Percentiles rank a stretch among this genome's conserved stretches.
Evolutionary conservation across 768 basidiomycete species (phyloP).

Genomic region (Termitomyces sp.): DNA sequence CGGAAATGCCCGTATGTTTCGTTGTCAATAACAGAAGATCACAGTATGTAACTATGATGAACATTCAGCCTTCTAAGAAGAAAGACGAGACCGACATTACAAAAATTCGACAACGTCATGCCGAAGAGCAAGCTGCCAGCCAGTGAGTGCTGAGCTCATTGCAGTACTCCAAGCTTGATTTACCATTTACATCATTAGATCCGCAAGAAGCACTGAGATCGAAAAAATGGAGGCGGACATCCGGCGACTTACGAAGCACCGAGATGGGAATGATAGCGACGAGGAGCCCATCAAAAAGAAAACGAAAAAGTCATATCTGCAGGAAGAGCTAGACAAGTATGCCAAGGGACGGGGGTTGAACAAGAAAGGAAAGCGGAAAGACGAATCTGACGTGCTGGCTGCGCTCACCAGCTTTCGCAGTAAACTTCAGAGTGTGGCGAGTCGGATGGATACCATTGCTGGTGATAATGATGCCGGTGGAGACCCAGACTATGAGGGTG

Average conservation of each 20-base stretch:
- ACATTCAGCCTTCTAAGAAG: conserved; percentile 23
- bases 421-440: conserved; percentile 46
- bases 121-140: conserved; percentile 57
- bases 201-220: conserved; percentile 68
- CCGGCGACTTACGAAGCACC: conserved; percentile 63
- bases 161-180: background rate
- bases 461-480: conserved; percentile 18
- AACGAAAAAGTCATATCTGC: conserved; percentile 63
- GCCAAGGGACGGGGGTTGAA: conserved; percentile 55
- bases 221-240: conserved; percentile 88
- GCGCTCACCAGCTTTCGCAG: conserved; percentile 66
- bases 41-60: background rate
- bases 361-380: conserved; percentile 48
- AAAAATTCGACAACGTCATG: conserved; percentile 73
- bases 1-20: conserved; percentile 3
- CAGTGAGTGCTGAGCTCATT: conserved; percentile 36
- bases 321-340: conserved; percentile 82
- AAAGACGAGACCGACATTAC: conserved; percentile 49
- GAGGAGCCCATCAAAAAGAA: conserved; percentile 57
- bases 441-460: conserved; percentile 19
- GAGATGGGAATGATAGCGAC: conserved; percentile 52
- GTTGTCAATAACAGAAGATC: background rate
- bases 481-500: conserved; percentile 16
- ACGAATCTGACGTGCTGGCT: conserved; percentile 69
- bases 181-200: conserved; percentile 28